Percentiles rank a stretch among this genome's conserved stretches.
Evolutionary conservation across 371 early-diverging fungal genomes (phyloP).

Genomic region (Fennellomyces sp.): DNA sequence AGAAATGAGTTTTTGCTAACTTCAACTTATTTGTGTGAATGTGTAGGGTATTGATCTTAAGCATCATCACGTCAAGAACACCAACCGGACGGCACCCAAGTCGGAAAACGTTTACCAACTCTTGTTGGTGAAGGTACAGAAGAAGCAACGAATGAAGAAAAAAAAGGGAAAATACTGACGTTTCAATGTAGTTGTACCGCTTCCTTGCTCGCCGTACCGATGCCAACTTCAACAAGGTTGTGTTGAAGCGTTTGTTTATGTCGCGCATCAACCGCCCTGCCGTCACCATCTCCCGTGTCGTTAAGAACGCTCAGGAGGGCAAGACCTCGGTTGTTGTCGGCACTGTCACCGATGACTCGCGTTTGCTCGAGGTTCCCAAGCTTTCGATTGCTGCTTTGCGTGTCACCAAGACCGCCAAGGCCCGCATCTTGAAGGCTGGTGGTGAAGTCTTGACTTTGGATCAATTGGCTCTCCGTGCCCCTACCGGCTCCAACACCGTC

Average conservation of each 20-base stretch:
- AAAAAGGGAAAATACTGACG: neutral
- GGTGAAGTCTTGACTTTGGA: conserved; percentile 98
- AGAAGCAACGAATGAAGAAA: neutral
- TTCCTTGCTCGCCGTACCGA: conserved; percentile 98
- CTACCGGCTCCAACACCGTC: conserved; percentile 95
- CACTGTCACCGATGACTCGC: conserved; percentile 95
- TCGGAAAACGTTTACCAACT: conserved; percentile 91
- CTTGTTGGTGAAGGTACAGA: conserved; percentile 87
- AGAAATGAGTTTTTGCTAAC: too few relatives aligned
- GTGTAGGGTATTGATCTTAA: conserved; percentile 94
- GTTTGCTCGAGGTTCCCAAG: conserved; percentile 94
- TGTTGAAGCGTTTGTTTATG: conserved; percentile 98
- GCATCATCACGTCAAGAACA: conserved; percentile 94
- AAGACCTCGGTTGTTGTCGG: conserved; percentile 95
- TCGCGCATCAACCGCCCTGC: conserved; percentile 97
- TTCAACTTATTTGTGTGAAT: too few relatives aligned
- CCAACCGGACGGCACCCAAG: conserved; percentile 83
- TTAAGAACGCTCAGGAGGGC: conserved; percentile 67
- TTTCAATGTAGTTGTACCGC: conserved; percentile 83
- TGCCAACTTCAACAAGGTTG: conserved; percentile 97
- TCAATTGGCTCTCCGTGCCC: conserved; percentile 97
- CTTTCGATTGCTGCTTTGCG: conserved; percentile 94
- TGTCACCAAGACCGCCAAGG: conserved; percentile 94
- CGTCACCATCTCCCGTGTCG: conserved; percentile 89
- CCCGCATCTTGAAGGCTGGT: conserved; percentile 97